Percentiles rank a stretch among this genome's conserved stretches.
Evolutionary conservation across 345 rosid species (phyloP).

Genomic region (Heritiera fomes): DNA sequence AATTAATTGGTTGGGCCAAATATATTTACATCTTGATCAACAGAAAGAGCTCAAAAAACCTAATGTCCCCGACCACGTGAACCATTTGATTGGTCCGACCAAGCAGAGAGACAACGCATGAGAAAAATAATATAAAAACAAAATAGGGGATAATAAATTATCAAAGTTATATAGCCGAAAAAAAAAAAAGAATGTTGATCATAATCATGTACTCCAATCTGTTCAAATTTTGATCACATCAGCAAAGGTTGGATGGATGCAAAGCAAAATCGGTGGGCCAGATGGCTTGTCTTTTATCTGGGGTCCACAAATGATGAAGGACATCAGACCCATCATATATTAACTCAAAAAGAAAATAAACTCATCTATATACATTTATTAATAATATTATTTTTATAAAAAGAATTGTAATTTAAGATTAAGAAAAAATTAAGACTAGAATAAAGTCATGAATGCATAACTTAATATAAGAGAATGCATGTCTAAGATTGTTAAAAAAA

Average conservation of each 20-base stretch:
- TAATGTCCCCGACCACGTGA: conserved; percentile 24
- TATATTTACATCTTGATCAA: background rate
- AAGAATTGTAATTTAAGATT: no score
- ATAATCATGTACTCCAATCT: background rate
- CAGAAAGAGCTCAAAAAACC: background rate
- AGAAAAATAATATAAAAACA: background rate
- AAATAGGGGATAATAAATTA: background rate
- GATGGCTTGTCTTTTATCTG: conserved; percentile 12
- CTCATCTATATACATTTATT: no score
- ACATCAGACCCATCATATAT: conserved; percentile 20
- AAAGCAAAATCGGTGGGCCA: conserved; percentile 10
- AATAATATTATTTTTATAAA: no score
- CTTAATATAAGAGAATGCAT: no score
- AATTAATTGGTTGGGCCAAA: background rate
- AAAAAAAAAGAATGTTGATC: background rate
- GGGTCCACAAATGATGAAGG: conserved; percentile 43
- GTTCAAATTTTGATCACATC: conserved; percentile 14
- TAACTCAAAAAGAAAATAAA: background rate
- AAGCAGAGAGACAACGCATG: conserved; percentile 18
- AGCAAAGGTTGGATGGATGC: conserved; percentile 13
- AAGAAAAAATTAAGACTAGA: no score
- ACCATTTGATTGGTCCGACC: conserved; percentile 22
- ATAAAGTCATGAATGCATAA: no score
- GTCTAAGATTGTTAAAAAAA: no score
- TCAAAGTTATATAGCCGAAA: background rate